Percentiles rank a stretch among this genome's conserved stretches.
Conservation (phyloP, 805 yeast genomes). For the Hanseniaspora meyeri region DNA sequence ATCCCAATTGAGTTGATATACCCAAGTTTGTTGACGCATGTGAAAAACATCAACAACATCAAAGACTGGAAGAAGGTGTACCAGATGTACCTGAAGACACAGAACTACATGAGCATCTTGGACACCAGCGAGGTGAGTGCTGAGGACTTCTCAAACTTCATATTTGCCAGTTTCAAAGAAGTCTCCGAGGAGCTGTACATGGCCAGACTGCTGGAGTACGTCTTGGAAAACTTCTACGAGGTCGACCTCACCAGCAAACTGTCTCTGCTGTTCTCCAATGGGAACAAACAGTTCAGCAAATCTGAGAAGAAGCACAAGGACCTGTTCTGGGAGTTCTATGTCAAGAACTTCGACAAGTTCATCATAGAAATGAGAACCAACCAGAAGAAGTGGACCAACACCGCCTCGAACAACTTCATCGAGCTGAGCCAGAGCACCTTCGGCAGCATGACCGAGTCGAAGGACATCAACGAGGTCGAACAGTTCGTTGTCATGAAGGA, state of each 20-base stretch:
- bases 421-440: conserved; percentile 12
- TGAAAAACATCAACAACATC: conserved; percentile 22
- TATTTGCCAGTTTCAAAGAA: conserved; percentile 41
- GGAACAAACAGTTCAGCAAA: neutral
- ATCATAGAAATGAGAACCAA: conserved; percentile 12
- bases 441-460: neutral
- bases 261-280: conserved; percentile 3
- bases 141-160: neutral
- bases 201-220: conserved; percentile 30
- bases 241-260: conserved; percentile 16
- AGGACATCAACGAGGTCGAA: conserved; percentile 5
- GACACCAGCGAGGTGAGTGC: conserved; percentile 16
- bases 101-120: conserved; percentile 31
- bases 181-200: conserved; percentile 35
- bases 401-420: conserved; percentile 8
- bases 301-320: conserved; percentile 14
- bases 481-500: conserved; percentile 11
- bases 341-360: conserved; percentile 33
- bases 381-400: conserved; percentile 9
- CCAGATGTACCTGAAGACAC: conserved; percentile 40
- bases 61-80: conserved; percentile 50
- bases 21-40: conserved; percentile 33
- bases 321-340: conserved; percentile 47
- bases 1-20: conserved; percentile 43
- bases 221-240: conserved; percentile 4